Conservation (phyloP, 495 filamentous ascomycete genomes). For the Aspergillus conjunctus region DNA sequence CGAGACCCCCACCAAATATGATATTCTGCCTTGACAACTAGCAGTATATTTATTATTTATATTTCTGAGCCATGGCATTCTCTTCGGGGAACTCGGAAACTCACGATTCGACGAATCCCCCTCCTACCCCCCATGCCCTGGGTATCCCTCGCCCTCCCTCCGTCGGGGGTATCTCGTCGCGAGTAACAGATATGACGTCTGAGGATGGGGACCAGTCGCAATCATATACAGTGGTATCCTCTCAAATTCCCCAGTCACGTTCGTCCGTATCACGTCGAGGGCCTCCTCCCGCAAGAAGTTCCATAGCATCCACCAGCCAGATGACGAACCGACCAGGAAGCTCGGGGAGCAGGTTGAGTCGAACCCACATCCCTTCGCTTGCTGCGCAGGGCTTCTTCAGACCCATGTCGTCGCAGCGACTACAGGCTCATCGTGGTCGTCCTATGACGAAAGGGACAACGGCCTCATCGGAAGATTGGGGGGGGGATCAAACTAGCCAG, state of each 20-base stretch:
- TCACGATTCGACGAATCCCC: slow-evolving; percentile 29
- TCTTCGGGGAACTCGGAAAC: slow-evolving; percentile 31
- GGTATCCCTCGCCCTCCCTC: slow-evolving; percentile 51
- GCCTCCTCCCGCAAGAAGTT: slow-evolving; percentile 43
- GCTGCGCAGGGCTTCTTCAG: slow-evolving; percentile 90
- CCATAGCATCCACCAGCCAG: slow-evolving; percentile 38
- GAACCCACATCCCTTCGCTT: slow-evolving; percentile 86
- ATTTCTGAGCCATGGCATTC: slow-evolving; percentile 30
- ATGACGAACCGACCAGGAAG: slow-evolving; percentile 58
- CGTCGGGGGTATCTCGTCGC: slow-evolving; percentile 72
- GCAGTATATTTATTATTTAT: neutral
- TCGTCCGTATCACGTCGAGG: slow-evolving; percentile 53
- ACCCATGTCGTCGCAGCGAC: slow-evolving; percentile 93
- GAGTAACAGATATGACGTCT: slow-evolving; percentile 76
- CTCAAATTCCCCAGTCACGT: slow-evolving; percentile 47
- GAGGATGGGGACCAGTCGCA: slow-evolving; percentile 52
- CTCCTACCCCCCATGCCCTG: slow-evolving; percentile 36
- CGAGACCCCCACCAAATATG: slow-evolving; percentile 24
- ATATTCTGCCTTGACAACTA: slow-evolving; percentile 24
- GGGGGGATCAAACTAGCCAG: slow-evolving; percentile 46
- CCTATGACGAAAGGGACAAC: slow-evolving; percentile 48
- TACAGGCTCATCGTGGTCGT: slow-evolving; percentile 83
- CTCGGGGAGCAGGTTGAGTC: slow-evolving; percentile 72
- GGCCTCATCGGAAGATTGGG: slow-evolving; percentile 45
- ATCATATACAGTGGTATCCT: slow-evolving; percentile 41